phyloP scores from a whole-genome alignment of 169 alveolate genomes.

The Plasmodium falciparum region DNA sequence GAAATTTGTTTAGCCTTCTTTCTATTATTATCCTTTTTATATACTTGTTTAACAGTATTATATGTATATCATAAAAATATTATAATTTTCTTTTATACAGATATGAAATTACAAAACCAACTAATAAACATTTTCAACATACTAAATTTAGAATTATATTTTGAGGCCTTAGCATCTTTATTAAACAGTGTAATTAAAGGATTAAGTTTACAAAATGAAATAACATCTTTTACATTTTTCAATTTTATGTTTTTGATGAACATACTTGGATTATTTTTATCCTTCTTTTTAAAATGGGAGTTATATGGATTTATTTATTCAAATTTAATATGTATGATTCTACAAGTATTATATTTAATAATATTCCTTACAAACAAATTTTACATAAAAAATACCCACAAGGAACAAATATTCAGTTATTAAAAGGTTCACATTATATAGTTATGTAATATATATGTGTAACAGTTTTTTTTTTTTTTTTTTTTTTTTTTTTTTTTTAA shows the following conservation, averaged over 20 bases:
- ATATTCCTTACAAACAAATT: neutral
- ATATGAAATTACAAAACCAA: neutral
- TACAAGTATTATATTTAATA: slow-evolving; percentile 20
- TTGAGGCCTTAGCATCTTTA: slow-evolving; percentile 17
- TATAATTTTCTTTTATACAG: slow-evolving; percentile 20
- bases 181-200: slow-evolving; percentile 52
- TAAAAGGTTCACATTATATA: neutral
- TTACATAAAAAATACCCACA: too few species aligned
- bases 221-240: slow-evolving; percentile 14
- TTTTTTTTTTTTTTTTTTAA: neutral
- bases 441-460: neutral
- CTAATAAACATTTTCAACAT: neutral
- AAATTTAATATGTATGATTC: slow-evolving; percentile 18
- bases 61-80: slow-evolving; percentile 22
- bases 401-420: too few species aligned
- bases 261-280: slow-evolving; percentile 18
- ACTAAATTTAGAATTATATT: slow-evolving; percentile 4
- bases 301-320: slow-evolving; percentile 61
- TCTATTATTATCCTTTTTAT: slow-evolving; percentile 5
- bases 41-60: neutral
- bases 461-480: too few species aligned
- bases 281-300: slow-evolving; percentile 10
- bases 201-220: slow-evolving; percentile 29
- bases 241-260: slow-evolving; percentile 22
- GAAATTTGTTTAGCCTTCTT: slow-evolving; percentile 19